Evolutionary conservation across 441 rosid species (phyloP).

Genomic region (Corymbia citriodora): DNA sequence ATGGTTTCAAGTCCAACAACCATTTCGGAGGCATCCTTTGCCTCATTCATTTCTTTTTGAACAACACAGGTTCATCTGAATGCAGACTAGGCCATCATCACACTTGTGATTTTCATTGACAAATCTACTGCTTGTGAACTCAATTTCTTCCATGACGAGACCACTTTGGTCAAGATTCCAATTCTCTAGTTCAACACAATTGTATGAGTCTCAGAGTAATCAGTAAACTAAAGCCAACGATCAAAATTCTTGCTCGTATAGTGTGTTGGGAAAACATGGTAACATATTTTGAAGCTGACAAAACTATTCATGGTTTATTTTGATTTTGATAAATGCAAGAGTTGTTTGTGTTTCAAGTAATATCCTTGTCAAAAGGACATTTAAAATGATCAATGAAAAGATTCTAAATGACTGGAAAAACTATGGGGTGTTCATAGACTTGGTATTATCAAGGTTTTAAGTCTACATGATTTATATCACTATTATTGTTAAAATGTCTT

Average conservation of each 20-base stretch:
- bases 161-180: not conserved
- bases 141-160: constrained; percentile 1
- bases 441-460: not conserved
- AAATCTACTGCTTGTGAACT: constrained; percentile 1
- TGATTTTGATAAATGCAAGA: no score
- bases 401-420: not conserved
- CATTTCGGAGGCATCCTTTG: constrained; percentile 5
- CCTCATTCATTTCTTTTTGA: not conserved
- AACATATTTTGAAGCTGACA: not conserved
- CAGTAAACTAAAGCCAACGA: not conserved
- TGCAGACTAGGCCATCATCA: not conserved
- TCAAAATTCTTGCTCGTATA: not conserved
- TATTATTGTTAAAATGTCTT: no score
- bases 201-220: not conserved
- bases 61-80: not conserved
- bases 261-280: not conserved
- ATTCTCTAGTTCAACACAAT: not conserved
- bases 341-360: not conserved
- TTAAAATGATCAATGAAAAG: not conserved
- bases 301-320: not conserved
- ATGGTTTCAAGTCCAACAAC: not conserved
- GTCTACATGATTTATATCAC: not conserved
- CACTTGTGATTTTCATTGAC: constrained; percentile 11
- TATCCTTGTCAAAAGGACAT: not conserved
- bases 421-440: not conserved